These are phyloP conservation scores for Piper betle DNA, from an alignment of 164 flowering plant genomes.

Conservation along the genomic window DNA sequence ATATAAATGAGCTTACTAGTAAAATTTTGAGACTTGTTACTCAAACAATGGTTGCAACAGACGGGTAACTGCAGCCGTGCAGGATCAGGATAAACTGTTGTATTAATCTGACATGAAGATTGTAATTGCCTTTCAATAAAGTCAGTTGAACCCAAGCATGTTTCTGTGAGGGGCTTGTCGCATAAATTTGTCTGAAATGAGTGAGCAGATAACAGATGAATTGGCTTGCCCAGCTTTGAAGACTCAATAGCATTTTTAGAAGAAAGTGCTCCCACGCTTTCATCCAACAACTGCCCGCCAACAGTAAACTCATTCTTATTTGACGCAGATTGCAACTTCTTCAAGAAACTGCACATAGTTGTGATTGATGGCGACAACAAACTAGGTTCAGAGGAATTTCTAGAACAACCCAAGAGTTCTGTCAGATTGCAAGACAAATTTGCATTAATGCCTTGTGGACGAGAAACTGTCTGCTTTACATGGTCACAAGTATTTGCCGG, in stretches of 20 bases:
- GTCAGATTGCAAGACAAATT: slow-evolving; percentile 10
- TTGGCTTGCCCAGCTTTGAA: slow-evolving; percentile 21
- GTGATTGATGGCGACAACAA: slow-evolving; percentile 14
- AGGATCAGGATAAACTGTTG: slow-evolving; percentile 13
- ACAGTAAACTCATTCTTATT: slow-evolving; percentile 14
- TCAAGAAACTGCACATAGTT: slow-evolving; percentile 13
- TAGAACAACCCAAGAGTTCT: slow-evolving; percentile 9
- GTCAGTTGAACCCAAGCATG: slow-evolving; percentile 4
- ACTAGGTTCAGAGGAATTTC: slow-evolving; percentile 9
- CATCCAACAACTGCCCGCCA: slow-evolving; percentile 19
- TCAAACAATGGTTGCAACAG: slow-evolving; percentile 7
- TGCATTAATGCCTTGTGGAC: slow-evolving; percentile 10
- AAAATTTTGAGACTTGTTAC: slow-evolving; percentile 12
- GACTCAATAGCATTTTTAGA: slow-evolving; percentile 23
- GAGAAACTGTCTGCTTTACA: slow-evolving; percentile 7
- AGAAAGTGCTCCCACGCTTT: slow-evolving; percentile 28
- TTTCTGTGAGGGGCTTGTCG: slow-evolving; percentile 4
- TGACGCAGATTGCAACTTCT: slow-evolving; percentile 6
- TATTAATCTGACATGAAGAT: slow-evolving; percentile 7
- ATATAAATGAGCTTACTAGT: slow-evolving; percentile 1
- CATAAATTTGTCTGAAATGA: slow-evolving; percentile 10
- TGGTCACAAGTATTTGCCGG: slow-evolving; percentile 11
- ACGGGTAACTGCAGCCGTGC: slow-evolving; percentile 10
- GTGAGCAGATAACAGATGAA: slow-evolving; percentile 14
- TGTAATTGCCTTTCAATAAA: slow-evolving; percentile 9